These are phyloP conservation scores for Yarrowia sp. DNA, from an alignment of 805 yeast species.

Conservation along the genomic window DNA sequence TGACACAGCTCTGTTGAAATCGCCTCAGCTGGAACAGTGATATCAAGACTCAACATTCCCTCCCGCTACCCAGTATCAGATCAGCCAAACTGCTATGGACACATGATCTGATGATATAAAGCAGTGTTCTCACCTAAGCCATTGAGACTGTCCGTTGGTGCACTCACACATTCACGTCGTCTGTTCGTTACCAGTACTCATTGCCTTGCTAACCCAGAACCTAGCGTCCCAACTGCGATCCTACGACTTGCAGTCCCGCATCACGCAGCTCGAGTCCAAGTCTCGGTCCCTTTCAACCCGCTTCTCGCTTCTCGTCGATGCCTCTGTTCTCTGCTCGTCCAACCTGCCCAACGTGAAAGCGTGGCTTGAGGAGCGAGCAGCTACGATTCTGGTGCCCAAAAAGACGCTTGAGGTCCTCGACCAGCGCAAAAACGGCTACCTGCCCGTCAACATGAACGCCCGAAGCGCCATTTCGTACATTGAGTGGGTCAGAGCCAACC, in stretches of 20 bases:
- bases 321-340: background rate
- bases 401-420: slow-evolving; percentile 13
- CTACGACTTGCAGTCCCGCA: slow-evolving; percentile 5
- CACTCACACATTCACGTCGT: too few relatives aligned
- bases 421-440: background rate
- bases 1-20: too few relatives aligned
- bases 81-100: too few relatives aligned
- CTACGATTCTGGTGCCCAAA: slow-evolving; percentile 12
- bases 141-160: too few relatives aligned
- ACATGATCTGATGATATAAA: too few relatives aligned
- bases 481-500: background rate
- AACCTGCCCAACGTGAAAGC: background rate
- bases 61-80: too few relatives aligned
- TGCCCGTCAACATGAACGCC: slow-evolving; percentile 16
- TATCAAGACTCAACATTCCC: too few relatives aligned
- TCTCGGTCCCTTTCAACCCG: background rate
- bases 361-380: slow-evolving; percentile 20
- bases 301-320: background rate
- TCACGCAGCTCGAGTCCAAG: background rate
- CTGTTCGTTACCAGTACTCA: too few relatives aligned
- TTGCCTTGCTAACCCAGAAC: slow-evolving; percentile 18
- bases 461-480: background rate
- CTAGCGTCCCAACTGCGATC: slow-evolving; percentile 14
- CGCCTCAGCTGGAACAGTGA: too few relatives aligned
- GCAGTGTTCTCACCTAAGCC: too few relatives aligned